Evolutionary conservation across 176 grass and related monocot species (phyloP), one percentile per base, ranked within the genome.

Genomic region (Zea luxurians): DNA sequence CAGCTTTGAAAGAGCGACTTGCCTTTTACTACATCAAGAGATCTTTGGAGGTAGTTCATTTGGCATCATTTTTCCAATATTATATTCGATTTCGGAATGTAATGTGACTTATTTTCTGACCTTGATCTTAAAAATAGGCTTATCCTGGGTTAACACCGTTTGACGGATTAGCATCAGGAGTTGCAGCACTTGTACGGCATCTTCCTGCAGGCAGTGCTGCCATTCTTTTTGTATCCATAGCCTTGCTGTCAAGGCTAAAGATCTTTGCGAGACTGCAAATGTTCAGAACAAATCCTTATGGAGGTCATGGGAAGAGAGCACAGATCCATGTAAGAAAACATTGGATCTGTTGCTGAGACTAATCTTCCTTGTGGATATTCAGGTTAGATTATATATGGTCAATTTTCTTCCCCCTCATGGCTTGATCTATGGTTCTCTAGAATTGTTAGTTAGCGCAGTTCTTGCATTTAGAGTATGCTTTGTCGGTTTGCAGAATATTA

Each of bases 221-320:
- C 70, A 82, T 80, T 82, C 78, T 90, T 78, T 90, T 66, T 98
- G 92, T 83, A 72, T 88, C 34, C 87, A 95, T 79, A 92, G 86
- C 70, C 89, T 95, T 80, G 50, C 77, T 67, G 75, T 72, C 37
- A 94, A 90, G 73, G 87, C 80, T 71, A 87, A 79, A 66, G 86
- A 90, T 49, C 87, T 98, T 54, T 90, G 85, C 48, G 79, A 55
- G 43, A 63, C 38, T 55, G 83, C 89, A 61, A 85, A 62, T 17
- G 58, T 50, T 68, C 81, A 84, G 44, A 86, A 93, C 86, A 71
- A 84, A 75, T 84, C 88, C 3, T 37, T 98, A 16, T 92, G 91
- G 91, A 98, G 87, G 15, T 94, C 88, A 83, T 98, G 95, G 95
- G 95, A 98, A 86, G 85, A 78, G n/a, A 94, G 83, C 80, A 92